A percentile compares a stretch with the other conserved stretches of the same genome.
These are phyloP conservation scores for Cardamine chenopodiifolia DNA, from an alignment of 345 rosid genomes.

Conservation along the genomic window DNA sequence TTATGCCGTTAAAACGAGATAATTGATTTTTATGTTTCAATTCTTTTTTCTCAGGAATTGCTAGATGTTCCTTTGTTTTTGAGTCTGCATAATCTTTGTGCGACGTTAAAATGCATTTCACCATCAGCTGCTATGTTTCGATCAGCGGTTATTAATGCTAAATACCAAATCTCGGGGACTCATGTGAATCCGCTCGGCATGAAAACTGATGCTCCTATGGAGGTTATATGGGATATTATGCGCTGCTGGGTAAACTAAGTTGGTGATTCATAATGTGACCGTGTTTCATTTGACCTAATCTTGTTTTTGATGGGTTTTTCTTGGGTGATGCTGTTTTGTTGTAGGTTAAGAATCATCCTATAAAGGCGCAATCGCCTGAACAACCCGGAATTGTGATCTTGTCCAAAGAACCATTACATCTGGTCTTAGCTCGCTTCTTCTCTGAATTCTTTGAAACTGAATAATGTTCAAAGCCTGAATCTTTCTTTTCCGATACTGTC, in stretches of 20 bases:
- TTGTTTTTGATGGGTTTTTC: constrained; percentile 33
- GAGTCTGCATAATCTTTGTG: constrained; percentile 90
- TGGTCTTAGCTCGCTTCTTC: constrained; percentile 45
- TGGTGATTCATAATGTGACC: constrained; percentile 62
- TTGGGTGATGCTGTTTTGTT: constrained; percentile 14
- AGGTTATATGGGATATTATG: constrained; percentile 96
- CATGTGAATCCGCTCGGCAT: constrained; percentile 88
- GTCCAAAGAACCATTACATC: constrained; percentile 74
- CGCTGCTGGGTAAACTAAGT: constrained; percentile 87
- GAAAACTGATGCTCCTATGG: constrained; percentile 98
- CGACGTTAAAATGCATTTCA: constrained; percentile 86
- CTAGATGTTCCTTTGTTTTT: constrained; percentile 85
- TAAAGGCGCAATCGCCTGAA: constrained; percentile 79
- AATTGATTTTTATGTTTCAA: not conserved
- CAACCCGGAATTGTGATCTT: constrained; percentile 87
- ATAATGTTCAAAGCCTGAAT: constrained; percentile 11
- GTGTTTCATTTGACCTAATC: constrained; percentile 64
- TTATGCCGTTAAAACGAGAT: not conserved
- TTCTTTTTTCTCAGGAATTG: constrained; percentile 62
- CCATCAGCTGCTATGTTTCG: constrained; percentile 84
- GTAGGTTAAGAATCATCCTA: constrained; percentile 89
- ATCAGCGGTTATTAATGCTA: constrained; percentile 90
- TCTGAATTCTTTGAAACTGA: not conserved
- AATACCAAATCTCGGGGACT: constrained; percentile 82
- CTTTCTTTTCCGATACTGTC: not conserved